Base-by-base conservation (phyloP, 371 early-diverging fungal species). In the Mucor sp. region DNA sequence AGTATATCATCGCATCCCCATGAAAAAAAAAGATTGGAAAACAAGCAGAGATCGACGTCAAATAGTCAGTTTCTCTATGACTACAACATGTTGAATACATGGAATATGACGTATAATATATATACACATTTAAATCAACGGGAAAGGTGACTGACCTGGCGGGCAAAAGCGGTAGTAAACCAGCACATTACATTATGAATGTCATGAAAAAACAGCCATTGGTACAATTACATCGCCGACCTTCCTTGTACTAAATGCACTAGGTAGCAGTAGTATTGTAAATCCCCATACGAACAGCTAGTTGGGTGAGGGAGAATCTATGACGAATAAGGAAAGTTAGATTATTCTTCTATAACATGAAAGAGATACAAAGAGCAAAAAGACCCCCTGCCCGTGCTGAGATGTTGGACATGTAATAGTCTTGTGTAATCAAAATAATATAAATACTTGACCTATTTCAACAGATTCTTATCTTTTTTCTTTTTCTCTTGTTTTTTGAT, bases 91-190 rank as follows among this genome's bases (percentile, higher is more conserved):
- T 5, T 6, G 12, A 14, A 12, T 23, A 50, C 21, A 50, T 50
- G 25, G 50, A 50, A 50, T 23, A 61, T 28, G 61, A 30, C 30
- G 61, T 37, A 28, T 47, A 17, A 12, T 25, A 32, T 58, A 37
- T 19, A 37, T 58, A 37, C 43, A 28, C 12, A 48, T 60, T 11
- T 27, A 58, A 48, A 28, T 19, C 21, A 56, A 62, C 66, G 74
- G 69, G 69, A 73, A 69, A 62, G 66, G 15, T 56, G 67, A 69
- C 44, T 63, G 58, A 63, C 60, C 21, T 58, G 66, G 74, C 69
- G 74, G 69, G 69, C 69, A 69, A 69, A 69, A 69, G 69, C 74
- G 69, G 73, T 65, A 60, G 33, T 32, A 23, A 17, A 56, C 23
- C 27, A 37, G 37, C 28, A n/a, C n/a, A 59, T 33, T 12, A 37